These are phyloP conservation scores for Aspergillus spinulosporus DNA, from an alignment of 2,329 filamentous ascomycete species.

Conservation along the genomic window DNA sequence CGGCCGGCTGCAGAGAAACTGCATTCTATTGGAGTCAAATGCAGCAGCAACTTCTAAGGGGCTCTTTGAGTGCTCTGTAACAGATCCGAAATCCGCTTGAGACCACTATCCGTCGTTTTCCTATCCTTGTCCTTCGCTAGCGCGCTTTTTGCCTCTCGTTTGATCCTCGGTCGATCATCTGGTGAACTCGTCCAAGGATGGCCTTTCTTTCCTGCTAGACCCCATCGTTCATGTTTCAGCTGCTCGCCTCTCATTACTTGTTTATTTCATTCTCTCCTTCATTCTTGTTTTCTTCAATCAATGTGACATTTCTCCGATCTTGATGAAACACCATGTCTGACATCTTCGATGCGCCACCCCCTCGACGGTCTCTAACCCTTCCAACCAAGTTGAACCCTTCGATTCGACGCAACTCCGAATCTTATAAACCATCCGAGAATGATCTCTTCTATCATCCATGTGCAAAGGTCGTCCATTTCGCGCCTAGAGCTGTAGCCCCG, in stretches of 20 bases:
- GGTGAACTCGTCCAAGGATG: constrained; percentile 5
- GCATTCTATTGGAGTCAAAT: constrained; percentile 4
- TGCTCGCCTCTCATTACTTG: neutral
- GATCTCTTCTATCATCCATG: constrained; percentile 70
- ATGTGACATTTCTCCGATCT: constrained; percentile 18
- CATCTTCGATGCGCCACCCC: constrained; percentile 30
- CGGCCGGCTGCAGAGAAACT: neutral
- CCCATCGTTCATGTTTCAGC: constrained; percentile 5
- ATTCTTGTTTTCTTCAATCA: constrained; percentile 16
- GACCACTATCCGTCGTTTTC: neutral
- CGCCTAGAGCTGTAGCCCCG: constrained; percentile 40
- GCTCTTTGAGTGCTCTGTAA: neutral
- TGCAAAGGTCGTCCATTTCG: constrained; percentile 70
- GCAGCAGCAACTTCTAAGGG: constrained; percentile 1
- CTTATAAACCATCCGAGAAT: constrained; percentile 35
- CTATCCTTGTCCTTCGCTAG: neutral
- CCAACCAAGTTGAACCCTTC: constrained; percentile 36
- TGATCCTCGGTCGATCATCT: neutral
- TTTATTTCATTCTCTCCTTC: neutral
- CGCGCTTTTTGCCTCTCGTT: neutral
- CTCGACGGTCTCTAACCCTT: constrained; percentile 40
- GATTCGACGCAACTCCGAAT: constrained; percentile 30
- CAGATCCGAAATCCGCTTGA: neutral
- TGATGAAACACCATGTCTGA: constrained; percentile 36
- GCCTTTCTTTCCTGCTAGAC: constrained; percentile 15